Evolutionary conservation across 2,329 filamentous ascomycete genomes (phyloP), one percentile per base, ranked within the genome.

Genomic region (Plenodomus lindquistii): DNA sequence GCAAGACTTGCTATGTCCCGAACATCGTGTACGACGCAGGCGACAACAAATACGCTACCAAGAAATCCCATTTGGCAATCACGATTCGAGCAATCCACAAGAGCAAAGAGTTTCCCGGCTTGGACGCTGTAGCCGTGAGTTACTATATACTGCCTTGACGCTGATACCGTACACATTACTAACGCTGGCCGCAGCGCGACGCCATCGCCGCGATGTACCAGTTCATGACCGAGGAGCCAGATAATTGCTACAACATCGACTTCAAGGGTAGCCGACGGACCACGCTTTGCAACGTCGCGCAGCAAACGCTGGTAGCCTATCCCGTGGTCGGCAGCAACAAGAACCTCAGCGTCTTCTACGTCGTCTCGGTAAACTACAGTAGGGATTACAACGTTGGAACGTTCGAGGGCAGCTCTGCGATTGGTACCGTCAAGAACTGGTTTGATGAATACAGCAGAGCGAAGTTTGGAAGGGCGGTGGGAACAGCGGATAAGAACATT

Each of bases 221-320:
- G 21, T 10, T 15, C 11, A 40, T 31, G 29, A 41, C 46, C 7
- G 49, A 47, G 19, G 36, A 43, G 18, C 13, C 13, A 2, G 20
- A 3, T 13, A 55, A 55, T 29, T 55, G 52, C 42, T 52, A 50
- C 36, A 3, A 19, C 2, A 37, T 44, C 16, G n/a, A 29, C 8
- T 50, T 53, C 36, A 24, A 38, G 1, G 10, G 19, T 17, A 42
- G 46, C n/a, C 35, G 50, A 11, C 16, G 34, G 1, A 50, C 52
- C 8, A 17, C n/a, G 2, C 40, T 56, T 24, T 56, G 53, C 40
- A 51, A 44, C 21, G 37, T 50, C 22, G 41, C 49, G 1, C 21
- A 37, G 4, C 38, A 46, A 2, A 21, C 49, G 2, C 22, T 56
- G 17, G 34, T 56, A 0, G 44, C 39, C 6, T 29, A 50, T n/a